phyloP scores from a whole-genome alignment of 2,329 filamentous ascomycete species.

The Alternaria angustiovoidea region DNA sequence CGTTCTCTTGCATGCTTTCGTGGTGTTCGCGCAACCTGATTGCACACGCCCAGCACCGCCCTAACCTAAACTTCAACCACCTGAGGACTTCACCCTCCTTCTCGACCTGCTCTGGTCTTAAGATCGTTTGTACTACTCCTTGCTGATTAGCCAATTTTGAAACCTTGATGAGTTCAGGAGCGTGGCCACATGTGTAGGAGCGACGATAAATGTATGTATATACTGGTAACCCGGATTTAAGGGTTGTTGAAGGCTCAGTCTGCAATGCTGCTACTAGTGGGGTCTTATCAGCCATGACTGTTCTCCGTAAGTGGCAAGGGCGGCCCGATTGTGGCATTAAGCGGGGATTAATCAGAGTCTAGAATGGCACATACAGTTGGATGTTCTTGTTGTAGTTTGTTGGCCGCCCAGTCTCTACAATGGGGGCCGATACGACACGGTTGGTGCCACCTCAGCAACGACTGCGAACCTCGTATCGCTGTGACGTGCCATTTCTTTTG shows the following conservation, averaged over 20 bases:
- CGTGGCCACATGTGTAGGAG: conserved; percentile 26
- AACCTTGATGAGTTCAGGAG: conserved; percentile 28
- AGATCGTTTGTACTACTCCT: conserved; percentile 11
- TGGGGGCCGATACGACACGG: not conserved
- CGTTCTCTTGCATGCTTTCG: not conserved
- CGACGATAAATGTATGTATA: conserved; percentile 28
- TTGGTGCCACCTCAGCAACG: not conserved
- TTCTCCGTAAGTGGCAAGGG: not conserved
- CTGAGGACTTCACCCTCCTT: not conserved
- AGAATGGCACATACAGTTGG: conserved; percentile 6
- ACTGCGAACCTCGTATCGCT: not conserved
- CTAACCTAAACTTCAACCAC: conserved; percentile 10
- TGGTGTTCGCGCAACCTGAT: not conserved
- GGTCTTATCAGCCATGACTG: conserved; percentile 6
- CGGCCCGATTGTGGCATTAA: not conserved
- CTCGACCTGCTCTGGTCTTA: conserved; percentile 1
- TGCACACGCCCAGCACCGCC: conserved; percentile 18
- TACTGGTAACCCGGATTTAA: not conserved
- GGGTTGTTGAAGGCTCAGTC: not conserved
- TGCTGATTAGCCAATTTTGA: conserved; percentile 1
- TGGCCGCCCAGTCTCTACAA: conserved; percentile 1
- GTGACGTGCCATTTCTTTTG: not conserved
- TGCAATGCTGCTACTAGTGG: not conserved
- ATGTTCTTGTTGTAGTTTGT: conserved; percentile 5
- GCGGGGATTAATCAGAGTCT: not conserved